A percentile compares a stretch with the other conserved stretches of the same genome.
Evolutionary conservation across 306 rosid genomes (phyloP).

Genomic region (Prinsepia uniflora): DNA sequence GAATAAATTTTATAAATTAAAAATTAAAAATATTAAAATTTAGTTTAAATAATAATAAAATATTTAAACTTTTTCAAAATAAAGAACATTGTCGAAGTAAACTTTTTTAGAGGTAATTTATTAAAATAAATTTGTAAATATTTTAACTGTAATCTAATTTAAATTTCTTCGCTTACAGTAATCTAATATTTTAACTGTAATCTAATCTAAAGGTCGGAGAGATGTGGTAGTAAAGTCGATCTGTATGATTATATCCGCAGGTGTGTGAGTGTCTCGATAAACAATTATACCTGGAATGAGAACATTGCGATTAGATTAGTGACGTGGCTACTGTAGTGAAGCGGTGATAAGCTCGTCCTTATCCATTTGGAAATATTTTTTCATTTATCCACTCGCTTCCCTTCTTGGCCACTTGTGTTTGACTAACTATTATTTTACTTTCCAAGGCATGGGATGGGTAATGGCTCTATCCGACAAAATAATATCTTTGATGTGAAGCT

Average conservation of each 20-base stretch:
- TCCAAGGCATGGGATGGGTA: neutral
- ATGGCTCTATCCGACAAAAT: neutral
- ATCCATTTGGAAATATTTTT: constrained; percentile 38
- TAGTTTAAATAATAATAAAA: too few species aligned
- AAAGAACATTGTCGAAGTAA: too few species aligned
- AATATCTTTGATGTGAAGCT: constrained; percentile 23
- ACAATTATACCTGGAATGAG: constrained; percentile 18
- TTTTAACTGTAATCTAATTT: too few species aligned
- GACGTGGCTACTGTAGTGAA: constrained; percentile 35
- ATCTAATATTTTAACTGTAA: too few species aligned
- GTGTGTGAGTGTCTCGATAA: neutral
- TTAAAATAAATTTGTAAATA: too few species aligned
- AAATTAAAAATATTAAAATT: too few species aligned
- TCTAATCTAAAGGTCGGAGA: too few species aligned
- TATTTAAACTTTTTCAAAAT: too few species aligned
- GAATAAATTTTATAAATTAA: too few species aligned
- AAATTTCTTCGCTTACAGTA: too few species aligned
- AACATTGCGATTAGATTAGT: constrained; percentile 30
- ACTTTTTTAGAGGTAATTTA: too few species aligned
- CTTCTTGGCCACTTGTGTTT: constrained; percentile 40
- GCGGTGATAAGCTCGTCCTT: constrained; percentile 47
- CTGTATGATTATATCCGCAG: constrained; percentile 14
- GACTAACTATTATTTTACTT: constrained; percentile 10
- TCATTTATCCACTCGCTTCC: constrained; percentile 21
- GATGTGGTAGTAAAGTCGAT: too few species aligned